Evolutionary conservation across 495 filamentous ascomycete species (phyloP).

Genomic region (Penicillium atrosanguineum): DNA sequence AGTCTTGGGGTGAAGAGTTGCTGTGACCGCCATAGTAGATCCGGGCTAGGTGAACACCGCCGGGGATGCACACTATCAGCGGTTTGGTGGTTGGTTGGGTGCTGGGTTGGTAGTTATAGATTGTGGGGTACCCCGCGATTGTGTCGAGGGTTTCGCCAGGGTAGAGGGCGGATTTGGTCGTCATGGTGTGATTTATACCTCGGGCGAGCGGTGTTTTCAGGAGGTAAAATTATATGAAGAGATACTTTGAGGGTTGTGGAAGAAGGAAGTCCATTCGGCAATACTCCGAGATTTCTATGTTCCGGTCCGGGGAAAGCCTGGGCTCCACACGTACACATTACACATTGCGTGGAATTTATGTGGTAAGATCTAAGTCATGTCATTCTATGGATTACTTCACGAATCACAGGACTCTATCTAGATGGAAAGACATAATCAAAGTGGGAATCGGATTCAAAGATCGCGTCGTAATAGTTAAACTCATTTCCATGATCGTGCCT

Average conservation of each 20-base stretch:
- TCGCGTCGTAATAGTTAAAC: not conserved
- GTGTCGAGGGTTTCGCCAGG: conserved; percentile 17
- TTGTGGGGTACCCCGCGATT: conserved; percentile 16
- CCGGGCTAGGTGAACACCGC: conserved; percentile 17
- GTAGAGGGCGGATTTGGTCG: conserved; percentile 4
- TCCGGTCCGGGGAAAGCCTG: not conserved
- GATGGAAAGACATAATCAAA: not conserved
- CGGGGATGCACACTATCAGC: conserved; percentile 23
- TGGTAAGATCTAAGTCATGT: too few relatives aligned
- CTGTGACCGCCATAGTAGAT: conserved; percentile 27
- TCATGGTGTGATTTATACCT: not conserved
- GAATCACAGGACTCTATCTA: not conserved
- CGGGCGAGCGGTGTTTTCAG: not conserved
- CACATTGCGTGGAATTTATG: too few relatives aligned
- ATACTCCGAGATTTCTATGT: not conserved
- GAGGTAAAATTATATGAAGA: not conserved
- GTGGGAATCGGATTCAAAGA: not conserved
- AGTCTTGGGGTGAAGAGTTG: conserved; percentile 11
- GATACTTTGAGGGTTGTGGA: not conserved
- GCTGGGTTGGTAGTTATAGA: conserved; percentile 20
- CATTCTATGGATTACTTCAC: not conserved
- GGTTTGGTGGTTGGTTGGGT: conserved; percentile 7
- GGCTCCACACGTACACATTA: not conserved
- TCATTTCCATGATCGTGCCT: not conserved
- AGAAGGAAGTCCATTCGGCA: not conserved